Evolutionary conservation across 2,329 filamentous ascomycete genomes (phyloP), one percentile per base, ranked within the genome.

Genomic region (Calonectria pauciramosa): DNA sequence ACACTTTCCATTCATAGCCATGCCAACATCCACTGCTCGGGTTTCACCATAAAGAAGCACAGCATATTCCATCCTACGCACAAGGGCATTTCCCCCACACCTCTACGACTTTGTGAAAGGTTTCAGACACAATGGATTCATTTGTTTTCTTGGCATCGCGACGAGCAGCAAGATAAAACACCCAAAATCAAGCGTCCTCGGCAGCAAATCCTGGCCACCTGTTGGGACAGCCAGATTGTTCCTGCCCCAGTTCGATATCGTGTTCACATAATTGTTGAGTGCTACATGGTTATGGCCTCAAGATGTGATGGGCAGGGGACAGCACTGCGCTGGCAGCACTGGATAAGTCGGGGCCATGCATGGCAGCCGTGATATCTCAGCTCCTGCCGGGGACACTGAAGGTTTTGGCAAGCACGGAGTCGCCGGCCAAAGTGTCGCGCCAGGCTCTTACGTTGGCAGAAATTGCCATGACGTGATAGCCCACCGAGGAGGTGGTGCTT

Each of bases 391-490:
- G 9, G 20, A 47, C 44, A 47, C 4, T 47, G 44, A 47, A 8
- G 44, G 20, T 47, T 41, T 47, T n/a, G 20, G 44, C 44, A 47
- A 23, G 44, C 44, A 47, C 44, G 44, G 44, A 47, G 20, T 5
- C 2, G 44, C 44, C 44, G 44, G n/a, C 44, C 44, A 47, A 4
- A 4, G 20, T 9, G 41, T 47, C n/a, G 44, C 4, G 44, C n/a
- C 44, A 34, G 56, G n/a, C 56, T 60, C 32, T 60, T 38, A 60
- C 32, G 20, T 38, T 60, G 32, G 34, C 34, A 60, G 56, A 60
- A 23, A 60, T 60, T 60, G 56, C 56, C 34, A 60, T 60, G 56
- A 60, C 56, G 32, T 60, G 56, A 60, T 60, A 60, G 36, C 56
- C 56, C 56, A 60, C 36, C 34, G 13, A 36, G 18, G n/a, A 60